These are phyloP conservation scores for Talaromyces islandicus DNA, from an alignment of 2,329 filamentous ascomycete species.

Conservation along the genomic window DNA sequence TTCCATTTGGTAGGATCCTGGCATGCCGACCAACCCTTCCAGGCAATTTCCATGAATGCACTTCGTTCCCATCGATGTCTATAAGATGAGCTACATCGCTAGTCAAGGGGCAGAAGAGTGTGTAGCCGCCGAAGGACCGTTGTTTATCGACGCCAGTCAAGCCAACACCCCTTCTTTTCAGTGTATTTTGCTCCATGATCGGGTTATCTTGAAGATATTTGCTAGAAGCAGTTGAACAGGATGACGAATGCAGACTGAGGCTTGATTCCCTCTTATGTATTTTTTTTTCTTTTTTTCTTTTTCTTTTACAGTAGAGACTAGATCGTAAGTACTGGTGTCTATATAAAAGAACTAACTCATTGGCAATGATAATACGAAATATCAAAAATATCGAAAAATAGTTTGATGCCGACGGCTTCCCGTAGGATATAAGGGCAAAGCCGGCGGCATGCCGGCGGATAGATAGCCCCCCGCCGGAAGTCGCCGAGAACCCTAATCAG, in stretches of 20 bases:
- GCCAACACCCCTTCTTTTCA: constrained; percentile 37
- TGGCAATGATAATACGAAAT: not conserved
- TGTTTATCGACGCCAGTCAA: constrained; percentile 34
- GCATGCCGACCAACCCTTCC: constrained; percentile 39
- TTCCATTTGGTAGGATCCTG: constrained; percentile 39
- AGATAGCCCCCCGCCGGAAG: constrained; percentile 2
- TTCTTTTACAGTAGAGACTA: no score
- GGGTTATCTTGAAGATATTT: not conserved
- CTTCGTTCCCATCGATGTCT: constrained; percentile 36
- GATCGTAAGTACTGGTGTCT: not conserved
- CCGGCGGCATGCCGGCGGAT: constrained; percentile 14
- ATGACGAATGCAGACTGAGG: not conserved
- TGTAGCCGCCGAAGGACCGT: constrained; percentile 35
- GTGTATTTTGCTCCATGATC: constrained; percentile 40
- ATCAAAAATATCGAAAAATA: not conserved
- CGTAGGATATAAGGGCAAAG: constrained; percentile 3
- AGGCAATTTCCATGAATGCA: constrained; percentile 40
- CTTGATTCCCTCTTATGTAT: not conserved
- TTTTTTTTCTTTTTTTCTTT: not conserved
- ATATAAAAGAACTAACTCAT: not conserved
- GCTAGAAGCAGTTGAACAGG: not conserved
- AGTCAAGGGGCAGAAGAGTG: constrained; percentile 38
- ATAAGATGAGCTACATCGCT: constrained; percentile 35
- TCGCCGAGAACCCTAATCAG: not conserved
- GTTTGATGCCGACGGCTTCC: not conserved